Evolutionary conservation across 2,329 filamentous ascomycete genomes (phyloP), one percentile per base, ranked within the genome.

Genomic region (Neonectria neomacrospora): DNA sequence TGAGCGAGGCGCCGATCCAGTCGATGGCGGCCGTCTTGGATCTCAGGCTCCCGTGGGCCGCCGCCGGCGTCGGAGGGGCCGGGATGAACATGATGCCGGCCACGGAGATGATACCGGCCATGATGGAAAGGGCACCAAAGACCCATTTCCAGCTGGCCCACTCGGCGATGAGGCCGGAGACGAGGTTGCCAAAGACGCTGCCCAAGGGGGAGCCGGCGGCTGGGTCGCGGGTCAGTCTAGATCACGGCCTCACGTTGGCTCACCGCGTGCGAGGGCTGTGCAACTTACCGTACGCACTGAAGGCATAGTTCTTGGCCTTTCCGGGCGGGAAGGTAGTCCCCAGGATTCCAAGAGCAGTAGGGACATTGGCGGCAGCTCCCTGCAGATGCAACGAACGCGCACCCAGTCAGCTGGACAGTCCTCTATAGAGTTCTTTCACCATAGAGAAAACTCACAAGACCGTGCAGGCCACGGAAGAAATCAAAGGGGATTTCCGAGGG

Each of bases 261-360:
- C 6, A 34, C 9, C 5, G 2, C 3, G n/a, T n/a, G 12, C 16
- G 16, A 44, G 3, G 16, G 14, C 12, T 10, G 42, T 5, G 18
- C 45, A 18, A 57, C 78, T 59, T 72, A 84, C 83, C 83, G 61
- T 90, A 91, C 22, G 84, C 82, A 39, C 86, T 86, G 68, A 92
- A 91, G 1, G 89, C 89, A 72, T 91, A 90, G 69, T 90, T 91
- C 77, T 91, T 91, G 4, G 88, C 86, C 66, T 86, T 88, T 0
- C 90, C 88, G 0, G 89, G 88, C 1, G 86, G 85, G 58, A 92
- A 92, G 0, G 88, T 91, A 1, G 86, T 85, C 0, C 89, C 89
- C 3, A 92, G 75, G 41, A 92, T 91, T 0, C 90, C 90, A 71
- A 92, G 87, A 0, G 90, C 90, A 0, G 89, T 91, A 0, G 90